A percentile compares a stretch with the other conserved stretches of the same genome.
Conservation (phyloP, 768 basidiomycete genomes). For the Psilocybe cubensis region DNA sequence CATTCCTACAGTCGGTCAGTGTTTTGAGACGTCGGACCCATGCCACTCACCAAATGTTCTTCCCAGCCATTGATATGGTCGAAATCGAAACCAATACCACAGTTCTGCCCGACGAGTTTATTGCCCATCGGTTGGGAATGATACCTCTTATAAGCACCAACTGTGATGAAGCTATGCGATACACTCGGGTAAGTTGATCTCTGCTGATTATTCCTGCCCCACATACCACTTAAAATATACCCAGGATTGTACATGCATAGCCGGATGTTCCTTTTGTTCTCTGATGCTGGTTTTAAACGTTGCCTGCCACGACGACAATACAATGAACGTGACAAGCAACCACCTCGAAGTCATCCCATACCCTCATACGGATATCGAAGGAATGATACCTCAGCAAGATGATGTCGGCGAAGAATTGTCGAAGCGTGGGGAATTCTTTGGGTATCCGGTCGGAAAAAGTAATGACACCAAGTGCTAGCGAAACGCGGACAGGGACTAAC, state of each 20-base stretch:
- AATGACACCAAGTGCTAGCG: slow-evolving; percentile 25
- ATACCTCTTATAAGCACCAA: slow-evolving; percentile 87
- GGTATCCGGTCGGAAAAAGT: slow-evolving; percentile 87
- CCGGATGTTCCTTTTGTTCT: slow-evolving; percentile 85
- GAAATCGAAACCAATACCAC: slow-evolving; percentile 90
- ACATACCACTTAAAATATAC: neutral
- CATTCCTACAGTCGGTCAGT: slow-evolving; percentile 92
- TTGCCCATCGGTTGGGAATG: slow-evolving; percentile 95
- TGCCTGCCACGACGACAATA: slow-evolving; percentile 68
- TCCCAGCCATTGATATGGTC: slow-evolving; percentile 93
- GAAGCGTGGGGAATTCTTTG: slow-evolving; percentile 77
- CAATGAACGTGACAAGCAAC: slow-evolving; percentile 87
- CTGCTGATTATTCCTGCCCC: slow-evolving; percentile 6
- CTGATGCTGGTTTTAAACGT: slow-evolving; percentile 82
- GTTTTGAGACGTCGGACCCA: too few relatives aligned
- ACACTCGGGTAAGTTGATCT: slow-evolving; percentile 59
- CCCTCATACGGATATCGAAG: slow-evolving; percentile 36
- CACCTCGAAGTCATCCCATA: slow-evolving; percentile 69
- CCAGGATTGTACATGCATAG: slow-evolving; percentile 91
- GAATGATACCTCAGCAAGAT: slow-evolving; percentile 24
- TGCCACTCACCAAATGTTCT: neutral
- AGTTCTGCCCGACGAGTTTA: slow-evolving; percentile 95
- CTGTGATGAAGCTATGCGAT: slow-evolving; percentile 87
- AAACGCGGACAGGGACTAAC: slow-evolving; percentile 8
- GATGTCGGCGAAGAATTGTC: slow-evolving; percentile 67